phyloP scores from a whole-genome alignment of 1,284 basidiomycete genomes.

The Tilletia indica region DNA sequence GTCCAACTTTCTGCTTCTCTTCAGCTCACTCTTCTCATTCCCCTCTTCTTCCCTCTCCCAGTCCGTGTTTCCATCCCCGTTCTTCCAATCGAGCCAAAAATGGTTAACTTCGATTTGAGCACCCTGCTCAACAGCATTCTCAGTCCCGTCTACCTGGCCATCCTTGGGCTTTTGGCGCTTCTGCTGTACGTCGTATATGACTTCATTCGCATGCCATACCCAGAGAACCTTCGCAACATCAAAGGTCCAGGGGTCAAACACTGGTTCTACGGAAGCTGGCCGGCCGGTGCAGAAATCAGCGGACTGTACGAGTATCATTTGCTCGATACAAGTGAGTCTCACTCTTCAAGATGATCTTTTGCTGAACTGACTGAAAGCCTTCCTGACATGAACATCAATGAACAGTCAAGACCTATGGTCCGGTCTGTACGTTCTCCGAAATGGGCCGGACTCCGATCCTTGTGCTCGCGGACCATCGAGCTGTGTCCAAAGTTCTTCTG shows the following conservation, averaged over 20 bases:
- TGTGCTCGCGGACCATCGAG: neutral
- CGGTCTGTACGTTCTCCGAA: neutral
- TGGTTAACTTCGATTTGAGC: neutral
- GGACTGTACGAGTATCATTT: neutral
- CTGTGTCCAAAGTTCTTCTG: neutral
- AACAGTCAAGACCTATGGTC: neutral
- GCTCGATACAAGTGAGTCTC: neutral
- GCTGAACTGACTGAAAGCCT: neutral
- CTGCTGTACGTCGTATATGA: neutral
- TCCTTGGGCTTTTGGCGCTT: neutral
- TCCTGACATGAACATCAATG: neutral
- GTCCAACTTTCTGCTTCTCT: too few species aligned
- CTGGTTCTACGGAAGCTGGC: constrained; percentile 12
- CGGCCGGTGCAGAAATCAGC: constrained; percentile 4
- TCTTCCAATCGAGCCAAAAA: neutral
- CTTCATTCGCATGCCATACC: neutral
- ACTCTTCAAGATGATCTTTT: neutral
- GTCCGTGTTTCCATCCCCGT: too few species aligned
- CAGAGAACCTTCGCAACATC: neutral
- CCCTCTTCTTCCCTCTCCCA: too few species aligned
- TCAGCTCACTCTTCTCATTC: too few species aligned
- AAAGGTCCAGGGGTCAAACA: neutral
- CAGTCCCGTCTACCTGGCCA: neutral
- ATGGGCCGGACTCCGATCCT: neutral
- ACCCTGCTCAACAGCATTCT: neutral